Conservation (phyloP, 2,329 filamentous ascomycete genomes). For the Trichoderma harzianum region DNA sequence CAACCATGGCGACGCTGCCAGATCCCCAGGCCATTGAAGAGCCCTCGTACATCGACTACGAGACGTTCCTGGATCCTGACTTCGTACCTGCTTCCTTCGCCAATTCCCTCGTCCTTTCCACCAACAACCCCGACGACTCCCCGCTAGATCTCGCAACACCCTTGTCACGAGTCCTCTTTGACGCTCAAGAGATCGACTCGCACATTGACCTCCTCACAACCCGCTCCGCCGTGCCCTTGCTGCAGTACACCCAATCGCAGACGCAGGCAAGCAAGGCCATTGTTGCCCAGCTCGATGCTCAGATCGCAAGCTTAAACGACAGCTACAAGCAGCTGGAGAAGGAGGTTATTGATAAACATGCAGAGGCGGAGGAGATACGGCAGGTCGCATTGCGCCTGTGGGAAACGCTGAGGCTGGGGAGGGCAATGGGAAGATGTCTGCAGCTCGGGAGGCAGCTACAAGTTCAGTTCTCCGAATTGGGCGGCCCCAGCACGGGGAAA, state of each 20-base stretch:
- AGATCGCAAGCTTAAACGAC: conserved; percentile 75
- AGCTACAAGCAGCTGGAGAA: conserved; percentile 82
- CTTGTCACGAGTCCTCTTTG: conserved; percentile 88
- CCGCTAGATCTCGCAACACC: conserved; percentile 92
- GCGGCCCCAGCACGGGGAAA: conserved; percentile 45
- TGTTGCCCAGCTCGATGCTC: conserved; percentile 71
- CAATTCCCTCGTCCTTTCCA: conserved; percentile 81
- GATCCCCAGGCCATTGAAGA: conserved; percentile 34
- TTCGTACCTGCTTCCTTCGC: conserved; percentile 83
- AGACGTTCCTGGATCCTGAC: conserved; percentile 76
- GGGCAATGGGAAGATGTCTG: conserved; percentile 74
- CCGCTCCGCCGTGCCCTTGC: conserved; percentile 74
- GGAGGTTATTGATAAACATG: conserved; percentile 82
- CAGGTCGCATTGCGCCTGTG: conserved; percentile 74
- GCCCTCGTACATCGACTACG: conserved; percentile 92
- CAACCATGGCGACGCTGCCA: conserved; percentile 12
- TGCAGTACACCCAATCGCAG: conserved; percentile 73
- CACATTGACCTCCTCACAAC: conserved; percentile 90
- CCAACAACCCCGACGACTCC: conserved; percentile 87
- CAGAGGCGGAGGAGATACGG: conserved; percentile 78
- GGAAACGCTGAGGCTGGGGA: conserved; percentile 72
- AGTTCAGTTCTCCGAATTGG: conserved; percentile 70
- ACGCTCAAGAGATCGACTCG: conserved; percentile 94
- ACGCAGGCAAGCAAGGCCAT: conserved; percentile 70
- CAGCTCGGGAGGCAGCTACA: conserved; percentile 83